Conservation (phyloP, 306 rosid species). For the Alnus glutinosa region DNA sequence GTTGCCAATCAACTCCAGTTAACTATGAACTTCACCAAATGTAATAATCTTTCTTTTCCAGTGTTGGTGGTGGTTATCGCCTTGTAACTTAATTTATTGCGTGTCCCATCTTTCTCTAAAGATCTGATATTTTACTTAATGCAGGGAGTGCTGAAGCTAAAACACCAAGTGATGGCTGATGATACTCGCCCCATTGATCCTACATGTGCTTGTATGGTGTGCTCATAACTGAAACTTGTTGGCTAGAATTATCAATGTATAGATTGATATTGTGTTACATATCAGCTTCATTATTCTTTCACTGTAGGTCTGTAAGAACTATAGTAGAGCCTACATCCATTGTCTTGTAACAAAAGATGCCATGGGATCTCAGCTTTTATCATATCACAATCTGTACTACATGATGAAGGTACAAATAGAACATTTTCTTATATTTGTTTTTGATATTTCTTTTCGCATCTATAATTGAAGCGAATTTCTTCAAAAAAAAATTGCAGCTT, state of each 20-base stretch:
- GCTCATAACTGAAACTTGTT: constrained; percentile 25
- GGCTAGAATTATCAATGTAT: constrained; percentile 14
- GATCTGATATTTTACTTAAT: constrained; percentile 12
- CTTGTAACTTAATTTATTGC: background rate
- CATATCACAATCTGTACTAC: constrained; percentile 86
- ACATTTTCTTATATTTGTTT: background rate
- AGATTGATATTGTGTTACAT: constrained; percentile 8
- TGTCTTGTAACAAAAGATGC: constrained; percentile 95
- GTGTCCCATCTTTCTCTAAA: background rate
- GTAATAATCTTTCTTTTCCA: background rate
- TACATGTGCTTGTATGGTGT: constrained; percentile 86
- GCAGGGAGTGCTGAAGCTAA: constrained; percentile 90
- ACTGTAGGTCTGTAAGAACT: constrained; percentile 84
- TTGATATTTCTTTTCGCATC: constrained; percentile 3
- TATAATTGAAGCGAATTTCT: constrained; percentile 16
- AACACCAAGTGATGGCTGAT: constrained; percentile 79
- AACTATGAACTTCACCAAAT: background rate
- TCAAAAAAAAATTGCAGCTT: constrained; percentile 55
- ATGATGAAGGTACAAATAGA: constrained; percentile 74
- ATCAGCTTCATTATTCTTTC: constrained; percentile 31
- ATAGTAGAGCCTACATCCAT: constrained; percentile 90
- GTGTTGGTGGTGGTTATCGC: background rate
- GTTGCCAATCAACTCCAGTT: background rate
- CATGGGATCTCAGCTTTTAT: constrained; percentile 97
- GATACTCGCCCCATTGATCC: constrained; percentile 95